phyloP scores from a whole-genome alignment of 371 early-diverging fungal species.

The Mortierella sp. region DNA sequence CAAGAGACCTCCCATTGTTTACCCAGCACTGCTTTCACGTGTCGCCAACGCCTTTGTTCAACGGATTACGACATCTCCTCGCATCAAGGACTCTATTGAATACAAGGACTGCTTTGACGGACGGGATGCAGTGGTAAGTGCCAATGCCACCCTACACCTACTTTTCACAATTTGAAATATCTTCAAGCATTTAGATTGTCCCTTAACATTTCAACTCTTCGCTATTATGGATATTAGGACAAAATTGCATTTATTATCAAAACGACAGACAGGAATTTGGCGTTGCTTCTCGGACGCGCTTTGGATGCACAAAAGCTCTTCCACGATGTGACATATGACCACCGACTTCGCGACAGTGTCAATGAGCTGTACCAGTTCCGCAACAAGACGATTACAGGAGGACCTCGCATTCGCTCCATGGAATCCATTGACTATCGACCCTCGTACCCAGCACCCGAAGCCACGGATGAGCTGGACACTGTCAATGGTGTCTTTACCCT shows the following conservation, averaged over 20 bases:
- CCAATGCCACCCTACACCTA: not conserved
- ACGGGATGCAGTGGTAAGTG: constrained; percentile 84
- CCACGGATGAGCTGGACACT: constrained; percentile 35
- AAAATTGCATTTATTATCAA: constrained; percentile 78
- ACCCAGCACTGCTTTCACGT: constrained; percentile 87
- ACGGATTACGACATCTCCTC: constrained; percentile 60
- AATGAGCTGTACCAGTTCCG: constrained; percentile 86
- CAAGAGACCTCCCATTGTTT: constrained; percentile 64
- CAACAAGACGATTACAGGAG: constrained; percentile 58
- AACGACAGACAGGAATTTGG: constrained; percentile 88
- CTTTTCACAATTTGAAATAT: not conserved
- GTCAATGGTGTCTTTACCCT: constrained; percentile 91
- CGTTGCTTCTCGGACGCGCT: constrained; percentile 87
- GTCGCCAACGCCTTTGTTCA: constrained; percentile 83
- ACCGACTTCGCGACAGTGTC: constrained; percentile 83
- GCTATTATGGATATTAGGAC: constrained; percentile 65
- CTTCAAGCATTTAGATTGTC: not conserved
- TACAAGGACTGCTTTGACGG: constrained; percentile 88
- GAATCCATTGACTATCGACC: constrained; percentile 55
- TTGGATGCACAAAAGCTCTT: constrained; percentile 91
- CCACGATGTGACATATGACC: constrained; percentile 90
- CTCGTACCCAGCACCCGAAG: constrained; percentile 28
- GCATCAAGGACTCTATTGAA: constrained; percentile 83
- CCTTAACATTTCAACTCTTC: not conserved
- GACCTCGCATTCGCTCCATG: constrained; percentile 52